A percentile compares a stretch with the other conserved stretches of the same genome.
Evolutionary conservation across 1,139 yeast species (phyloP).

Genomic region (Candida glucosophila): DNA sequence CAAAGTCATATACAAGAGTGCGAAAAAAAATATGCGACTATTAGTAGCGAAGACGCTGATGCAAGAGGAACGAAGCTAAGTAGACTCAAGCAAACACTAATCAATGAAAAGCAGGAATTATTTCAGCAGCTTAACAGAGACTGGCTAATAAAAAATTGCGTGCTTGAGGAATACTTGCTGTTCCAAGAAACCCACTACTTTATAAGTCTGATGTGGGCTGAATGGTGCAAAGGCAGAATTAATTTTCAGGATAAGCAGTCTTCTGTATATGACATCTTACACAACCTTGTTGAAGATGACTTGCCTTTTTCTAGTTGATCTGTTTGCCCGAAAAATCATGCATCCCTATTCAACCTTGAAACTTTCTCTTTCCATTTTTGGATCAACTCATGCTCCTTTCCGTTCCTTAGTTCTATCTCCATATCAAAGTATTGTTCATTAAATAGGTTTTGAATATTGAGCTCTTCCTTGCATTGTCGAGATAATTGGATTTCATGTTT

Average conservation of each 20-base stretch:
- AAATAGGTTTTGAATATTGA: conserved; percentile 44
- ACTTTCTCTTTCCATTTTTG: conserved; percentile 24
- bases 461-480: conserved; percentile 36
- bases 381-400: conserved; percentile 16
- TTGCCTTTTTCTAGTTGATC: conserved; percentile 42
- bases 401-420: conserved; percentile 28
- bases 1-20: conserved; percentile 50
- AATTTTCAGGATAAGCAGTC: conserved; percentile 39
- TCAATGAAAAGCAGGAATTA: conserved; percentile 54
- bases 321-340: conserved; percentile 36
- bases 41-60: conserved; percentile 58
- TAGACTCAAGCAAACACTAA: conserved; percentile 42
- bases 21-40: conserved; percentile 43
- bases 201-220: conserved; percentile 63
- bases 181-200: conserved; percentile 81
- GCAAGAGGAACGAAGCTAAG: conserved; percentile 66
- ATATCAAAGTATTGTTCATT: conserved; percentile 41
- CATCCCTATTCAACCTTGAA: not conserved
- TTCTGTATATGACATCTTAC: conserved; percentile 52
- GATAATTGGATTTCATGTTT: conserved; percentile 12
- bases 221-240: conserved; percentile 60
- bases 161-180: conserved; percentile 63
- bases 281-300: conserved; percentile 48
- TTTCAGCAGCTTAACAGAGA: conserved; percentile 63
- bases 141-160: conserved; percentile 76